Evolutionary conservation across 1,284 basidiomycete genomes (phyloP).

Genomic region (Mrakiaceae sp.): DNA sequence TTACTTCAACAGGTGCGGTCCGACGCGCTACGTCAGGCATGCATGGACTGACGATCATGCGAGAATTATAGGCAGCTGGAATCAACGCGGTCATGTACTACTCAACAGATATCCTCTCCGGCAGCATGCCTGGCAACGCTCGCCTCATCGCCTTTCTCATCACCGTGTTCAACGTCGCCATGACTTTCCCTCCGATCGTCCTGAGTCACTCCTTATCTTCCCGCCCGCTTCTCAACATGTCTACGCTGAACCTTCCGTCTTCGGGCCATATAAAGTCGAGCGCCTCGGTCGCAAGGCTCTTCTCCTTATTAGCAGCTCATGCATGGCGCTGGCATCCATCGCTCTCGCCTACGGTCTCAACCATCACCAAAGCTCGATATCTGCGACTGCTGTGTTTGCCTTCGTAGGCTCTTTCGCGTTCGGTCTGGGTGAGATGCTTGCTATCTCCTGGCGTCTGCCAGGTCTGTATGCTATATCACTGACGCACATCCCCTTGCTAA

Average conservation of each 20-base stretch:
- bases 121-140: conserved; percentile 29
- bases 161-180: conserved; percentile 32
- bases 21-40: too few relatives aligned
- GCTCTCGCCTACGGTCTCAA: conserved; percentile 6
- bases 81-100: conserved; percentile 33
- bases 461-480: too few relatives aligned
- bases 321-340: not conserved
- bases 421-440: not conserved
- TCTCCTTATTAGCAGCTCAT: not conserved
- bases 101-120: conserved; percentile 32
- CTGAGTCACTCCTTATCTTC: conserved; percentile 23
- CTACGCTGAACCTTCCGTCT: not conserved
- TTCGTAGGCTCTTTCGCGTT: conserved; percentile 12
- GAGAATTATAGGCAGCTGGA: not conserved
- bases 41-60: too few relatives aligned
- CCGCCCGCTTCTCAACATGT: not conserved
- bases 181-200: conserved; percentile 37
- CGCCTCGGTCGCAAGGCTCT: conserved; percentile 6
- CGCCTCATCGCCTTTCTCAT: conserved; percentile 29
- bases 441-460: too few relatives aligned
- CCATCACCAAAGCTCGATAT: not conserved
- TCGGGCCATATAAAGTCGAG: not conserved
- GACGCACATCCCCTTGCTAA: too few relatives aligned
- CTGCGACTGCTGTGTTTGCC: conserved; percentile 1
- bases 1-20: too few relatives aligned